phyloP scores from a whole-genome alignment of 2,329 filamentous ascomycete genomes.

The Chaetothyriales sp. region DNA sequence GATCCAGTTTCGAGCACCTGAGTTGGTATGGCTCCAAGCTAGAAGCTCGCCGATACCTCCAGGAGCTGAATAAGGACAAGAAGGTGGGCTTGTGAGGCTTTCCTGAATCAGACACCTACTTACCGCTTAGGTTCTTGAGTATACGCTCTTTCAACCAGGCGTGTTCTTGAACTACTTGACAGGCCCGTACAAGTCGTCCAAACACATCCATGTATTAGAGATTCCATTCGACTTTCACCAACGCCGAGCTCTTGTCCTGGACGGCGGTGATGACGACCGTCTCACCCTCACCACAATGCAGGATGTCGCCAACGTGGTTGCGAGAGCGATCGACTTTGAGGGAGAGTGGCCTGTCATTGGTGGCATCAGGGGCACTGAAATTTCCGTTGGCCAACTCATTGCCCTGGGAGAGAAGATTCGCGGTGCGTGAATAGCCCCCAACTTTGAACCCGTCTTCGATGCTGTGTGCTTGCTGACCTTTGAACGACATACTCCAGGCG shows the following conservation, averaged over 20 bases:
- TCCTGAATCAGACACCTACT: too few species aligned
- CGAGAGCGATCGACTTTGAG: constrained; percentile 26
- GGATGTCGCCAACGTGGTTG: constrained; percentile 27
- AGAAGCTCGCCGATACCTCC: constrained; percentile 37
- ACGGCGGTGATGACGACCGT: constrained; percentile 18
- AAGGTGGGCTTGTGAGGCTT: too few species aligned
- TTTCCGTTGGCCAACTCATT: constrained; percentile 22
- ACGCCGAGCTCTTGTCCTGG: constrained; percentile 21
- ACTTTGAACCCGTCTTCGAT: too few species aligned
- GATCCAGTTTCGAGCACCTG: background rate
- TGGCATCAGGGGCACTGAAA: constrained; percentile 25
- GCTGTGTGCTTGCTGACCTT: too few species aligned
- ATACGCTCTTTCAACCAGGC: constrained; percentile 43
- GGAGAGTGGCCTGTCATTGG: constrained; percentile 30
- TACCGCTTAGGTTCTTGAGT: too few species aligned
- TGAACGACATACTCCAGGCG: too few species aligned
- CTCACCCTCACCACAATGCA: constrained; percentile 25
- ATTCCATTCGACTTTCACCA: constrained; percentile 26
- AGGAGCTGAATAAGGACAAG: constrained; percentile 36
- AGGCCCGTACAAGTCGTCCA: constrained; percentile 35
- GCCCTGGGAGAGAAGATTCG: constrained; percentile 24
- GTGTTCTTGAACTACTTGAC: constrained; percentile 44
- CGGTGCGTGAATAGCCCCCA: too few species aligned
- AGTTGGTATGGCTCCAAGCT: constrained; percentile 41
- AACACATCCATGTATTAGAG: constrained; percentile 27